phyloP scores from a whole-genome alignment of 164 flowering plant species.

The Santalum album region DNA sequence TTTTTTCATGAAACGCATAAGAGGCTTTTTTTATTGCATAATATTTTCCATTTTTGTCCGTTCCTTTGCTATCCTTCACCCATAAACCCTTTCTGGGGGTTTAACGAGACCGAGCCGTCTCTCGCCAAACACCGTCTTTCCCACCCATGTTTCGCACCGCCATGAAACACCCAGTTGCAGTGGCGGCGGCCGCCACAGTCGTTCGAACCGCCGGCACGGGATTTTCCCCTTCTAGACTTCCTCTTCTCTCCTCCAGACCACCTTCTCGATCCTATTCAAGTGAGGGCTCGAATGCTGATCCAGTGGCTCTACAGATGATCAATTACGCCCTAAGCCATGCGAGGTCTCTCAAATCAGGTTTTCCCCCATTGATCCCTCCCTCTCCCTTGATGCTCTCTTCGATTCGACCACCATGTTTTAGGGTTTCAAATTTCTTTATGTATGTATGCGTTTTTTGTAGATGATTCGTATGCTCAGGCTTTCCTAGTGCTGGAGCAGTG shows the following conservation, averaged over 20 bases:
- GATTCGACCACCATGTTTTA: neutral
- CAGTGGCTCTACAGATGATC: conserved; percentile 66
- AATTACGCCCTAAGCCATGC: conserved; percentile 66
- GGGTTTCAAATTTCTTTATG: too few species aligned
- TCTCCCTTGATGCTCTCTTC: neutral
- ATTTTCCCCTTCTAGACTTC: neutral
- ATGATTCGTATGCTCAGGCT: conserved; percentile 62
- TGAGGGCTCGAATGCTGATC: conserved; percentile 21
- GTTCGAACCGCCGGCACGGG: neutral
- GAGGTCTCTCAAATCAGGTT: conserved; percentile 64
- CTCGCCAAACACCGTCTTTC: neutral
- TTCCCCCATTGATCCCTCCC: neutral
- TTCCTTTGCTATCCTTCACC: too few species aligned
- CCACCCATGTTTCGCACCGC: conserved; percentile 22
- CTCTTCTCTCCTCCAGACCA: conserved; percentile 6
- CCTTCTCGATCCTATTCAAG: conserved; percentile 21
- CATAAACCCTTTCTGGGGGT: neutral
- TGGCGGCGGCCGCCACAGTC: conserved; percentile 6
- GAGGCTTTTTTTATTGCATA: too few species aligned
- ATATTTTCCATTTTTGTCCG: too few species aligned
- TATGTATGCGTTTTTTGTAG: conserved; percentile 16
- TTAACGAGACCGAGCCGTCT: too few species aligned
- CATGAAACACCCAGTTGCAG: conserved; percentile 13
- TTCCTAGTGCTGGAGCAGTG: conserved; percentile 75
- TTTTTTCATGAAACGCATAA: too few species aligned